Percentiles rank a stretch among this genome's conserved stretches.
Evolutionary conservation across 1,139 yeast species (phyloP).

Genomic region (Nakaseomyces kungkrabaensis): DNA sequence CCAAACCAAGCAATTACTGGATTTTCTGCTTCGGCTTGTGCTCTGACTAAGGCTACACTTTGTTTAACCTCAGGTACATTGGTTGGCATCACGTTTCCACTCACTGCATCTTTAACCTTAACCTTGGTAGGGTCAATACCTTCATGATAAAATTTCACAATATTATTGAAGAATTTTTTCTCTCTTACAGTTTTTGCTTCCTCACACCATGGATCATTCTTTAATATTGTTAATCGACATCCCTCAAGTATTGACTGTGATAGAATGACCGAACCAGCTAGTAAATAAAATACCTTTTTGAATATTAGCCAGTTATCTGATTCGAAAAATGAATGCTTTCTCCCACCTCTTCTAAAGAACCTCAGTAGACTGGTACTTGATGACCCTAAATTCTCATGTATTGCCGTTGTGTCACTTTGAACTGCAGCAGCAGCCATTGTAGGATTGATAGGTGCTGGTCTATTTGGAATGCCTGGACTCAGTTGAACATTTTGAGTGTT

Average conservation of each 20-base stretch:
- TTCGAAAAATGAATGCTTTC: slow-evolving; percentile 8
- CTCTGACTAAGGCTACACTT: slow-evolving; percentile 35
- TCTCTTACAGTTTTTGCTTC: slow-evolving; percentile 39
- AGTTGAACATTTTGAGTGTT: not conserved
- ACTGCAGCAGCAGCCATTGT: not conserved
- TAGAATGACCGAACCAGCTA: slow-evolving; percentile 22
- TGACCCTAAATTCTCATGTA: not conserved
- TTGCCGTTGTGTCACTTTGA: not conserved
- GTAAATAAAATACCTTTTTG: slow-evolving; percentile 15
- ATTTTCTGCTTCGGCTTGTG: slow-evolving; percentile 38
- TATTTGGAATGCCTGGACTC: not conserved
- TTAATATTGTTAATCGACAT: slow-evolving; percentile 37
- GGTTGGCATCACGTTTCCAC: slow-evolving; percentile 22
- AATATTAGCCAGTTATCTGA: slow-evolving; percentile 8
- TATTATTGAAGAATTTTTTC: slow-evolving; percentile 29
- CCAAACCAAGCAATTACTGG: slow-evolving; percentile 44
- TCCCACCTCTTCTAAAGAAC: slow-evolving; percentile 2
- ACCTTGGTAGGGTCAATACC: slow-evolving; percentile 29
- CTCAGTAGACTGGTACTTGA: slow-evolving; percentile 3
- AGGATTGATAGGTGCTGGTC: slow-evolving; percentile 14
- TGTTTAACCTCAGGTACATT: slow-evolving; percentile 29
- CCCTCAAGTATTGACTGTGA: slow-evolving; percentile 36
- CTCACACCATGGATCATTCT: slow-evolving; percentile 58
- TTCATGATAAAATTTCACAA: slow-evolving; percentile 27
- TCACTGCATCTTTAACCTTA: slow-evolving; percentile 25